Base-by-base conservation (phyloP, 495 filamentous ascomycete genomes). In the Neurospora sp. region DNA sequence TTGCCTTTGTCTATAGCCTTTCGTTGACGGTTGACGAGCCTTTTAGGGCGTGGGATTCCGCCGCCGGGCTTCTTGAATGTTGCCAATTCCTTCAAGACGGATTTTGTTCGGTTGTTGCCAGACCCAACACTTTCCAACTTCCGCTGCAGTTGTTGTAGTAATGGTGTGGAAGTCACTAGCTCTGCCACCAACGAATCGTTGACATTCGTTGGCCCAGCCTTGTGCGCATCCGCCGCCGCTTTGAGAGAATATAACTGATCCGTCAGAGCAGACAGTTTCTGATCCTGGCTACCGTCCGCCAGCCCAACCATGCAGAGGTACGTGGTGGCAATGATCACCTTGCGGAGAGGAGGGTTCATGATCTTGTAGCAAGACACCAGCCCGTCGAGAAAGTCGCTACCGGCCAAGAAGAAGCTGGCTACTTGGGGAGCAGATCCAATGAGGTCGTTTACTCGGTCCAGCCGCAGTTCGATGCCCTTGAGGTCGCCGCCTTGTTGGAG, bases 221-320 rank as follows among this genome's bases (percentile, higher is more conserved):
- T 86, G 75, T 89, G 87, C 31, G 83, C 78, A 42, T 91, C 88
- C 16, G 90, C 89, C 31, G 88, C 88, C 6, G 86, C 83, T 76
- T 94, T 94, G 31, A 97, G 85, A 27, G 88, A 89, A 85, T 94
- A 97, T 4, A 97, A 82, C 73, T 94, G 92, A 79, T 97, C 94
- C 10, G 91, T 85, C 0, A 97, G 84, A 12, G 91, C 82, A 31
- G 93, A 92, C 70, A 90, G 81, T 69, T 93, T 94, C 16, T 88
- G 83, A 35, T 62, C 54, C 12, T 62, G 54, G 27, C 54, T 62
- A 3, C 87, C 87, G 75, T 92, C 90, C 12, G 91, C 84, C 5
- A 96, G 81, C 3, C 92, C 90, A 20, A 88, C 80, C 3, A 97
- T 82, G 42, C 92, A 90, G 9, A 94, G 86, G 76, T 94, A 97